These are phyloP conservation scores for Leccinum solheimii DNA, from an alignment of 1,284 basidiomycete genomes.

Conservation along the genomic window DNA sequence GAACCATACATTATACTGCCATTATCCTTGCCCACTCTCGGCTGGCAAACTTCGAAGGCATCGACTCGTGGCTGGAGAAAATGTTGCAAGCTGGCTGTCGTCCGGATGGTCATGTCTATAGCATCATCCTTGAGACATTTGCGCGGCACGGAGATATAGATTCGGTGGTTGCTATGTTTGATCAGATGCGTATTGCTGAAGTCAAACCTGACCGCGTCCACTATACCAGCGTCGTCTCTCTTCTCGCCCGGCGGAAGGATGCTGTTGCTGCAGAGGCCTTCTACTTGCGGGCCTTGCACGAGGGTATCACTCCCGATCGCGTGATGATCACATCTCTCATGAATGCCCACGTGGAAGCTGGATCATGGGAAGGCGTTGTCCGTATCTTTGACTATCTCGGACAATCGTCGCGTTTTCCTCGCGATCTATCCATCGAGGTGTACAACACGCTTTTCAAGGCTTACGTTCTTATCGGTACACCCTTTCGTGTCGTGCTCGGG, in stretches of 20 bases:
- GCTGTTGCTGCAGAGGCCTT: conserved; percentile 66
- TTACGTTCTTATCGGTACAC: conserved; percentile 79
- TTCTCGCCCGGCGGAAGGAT: conserved; percentile 69
- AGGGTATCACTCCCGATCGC: conserved; percentile 65
- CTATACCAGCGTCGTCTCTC: conserved; percentile 72
- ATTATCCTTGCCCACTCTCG: conserved; percentile 59
- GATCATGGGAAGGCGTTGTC: conserved; percentile 77
- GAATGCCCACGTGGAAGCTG: conserved; percentile 82
- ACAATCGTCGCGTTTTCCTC: conserved; percentile 36
- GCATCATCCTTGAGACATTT: conserved; percentile 62
- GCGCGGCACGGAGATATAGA: conserved; percentile 57
- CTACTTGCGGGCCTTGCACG: conserved; percentile 61
- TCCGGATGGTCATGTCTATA: conserved; percentile 60
- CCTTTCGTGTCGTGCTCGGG: conserved; percentile 65
- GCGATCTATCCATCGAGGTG: conserved; percentile 53
- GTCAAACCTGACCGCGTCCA: conserved; percentile 52
- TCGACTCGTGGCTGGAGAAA: conserved; percentile 57
- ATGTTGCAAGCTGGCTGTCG: conserved; percentile 50
- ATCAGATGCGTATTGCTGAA: conserved; percentile 59
- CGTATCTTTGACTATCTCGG: conserved; percentile 72
- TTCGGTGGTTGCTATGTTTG: conserved; percentile 56
- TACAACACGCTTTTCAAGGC: conserved; percentile 86
- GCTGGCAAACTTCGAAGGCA: conserved; percentile 49
- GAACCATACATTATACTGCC: conserved; percentile 52
- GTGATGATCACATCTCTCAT: conserved; percentile 73